These are phyloP conservation scores for Boletales sp. DNA, from an alignment of 768 basidiomycete species.

Conservation along the genomic window DNA sequence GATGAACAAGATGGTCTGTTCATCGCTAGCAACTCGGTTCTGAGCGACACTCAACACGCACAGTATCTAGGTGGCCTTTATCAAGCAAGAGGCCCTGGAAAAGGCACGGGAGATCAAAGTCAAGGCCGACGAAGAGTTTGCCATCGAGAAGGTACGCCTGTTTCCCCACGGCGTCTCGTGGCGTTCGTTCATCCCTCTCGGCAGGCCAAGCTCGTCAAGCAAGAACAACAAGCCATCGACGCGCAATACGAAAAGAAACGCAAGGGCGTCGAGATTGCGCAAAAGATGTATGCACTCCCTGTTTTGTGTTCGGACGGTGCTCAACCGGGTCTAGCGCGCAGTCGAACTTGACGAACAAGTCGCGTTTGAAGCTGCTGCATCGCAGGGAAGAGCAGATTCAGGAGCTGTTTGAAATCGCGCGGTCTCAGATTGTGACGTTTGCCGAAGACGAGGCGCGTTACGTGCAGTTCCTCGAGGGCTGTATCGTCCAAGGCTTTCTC, in stretches of 20 bases:
- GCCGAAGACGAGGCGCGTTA: constrained; percentile 69
- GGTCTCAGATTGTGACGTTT: constrained; percentile 58
- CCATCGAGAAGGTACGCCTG: constrained; percentile 84
- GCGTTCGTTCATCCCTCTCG: background rate
- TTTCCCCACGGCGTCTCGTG: background rate
- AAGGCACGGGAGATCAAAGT: constrained; percentile 96
- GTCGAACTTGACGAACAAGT: constrained; percentile 95
- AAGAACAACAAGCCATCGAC: constrained; percentile 94
- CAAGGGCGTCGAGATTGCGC: constrained; percentile 89
- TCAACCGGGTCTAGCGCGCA: constrained; percentile 59
- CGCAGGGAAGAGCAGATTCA: constrained; percentile 90
- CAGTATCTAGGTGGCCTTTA: constrained; percentile 79
- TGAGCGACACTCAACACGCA: constrained; percentile 1
- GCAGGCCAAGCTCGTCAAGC: constrained; percentile 95
- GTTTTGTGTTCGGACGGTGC: background rate
- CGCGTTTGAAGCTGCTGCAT: constrained; percentile 85
- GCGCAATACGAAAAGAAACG: constrained; percentile 93
- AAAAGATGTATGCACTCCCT: constrained; percentile 79
- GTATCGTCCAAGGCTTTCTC: constrained; percentile 83
- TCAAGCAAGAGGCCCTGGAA: constrained; percentile 97
- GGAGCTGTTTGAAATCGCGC: constrained; percentile 77
- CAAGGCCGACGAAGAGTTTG: constrained; percentile 98
- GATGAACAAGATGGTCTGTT: constrained; percentile 97
- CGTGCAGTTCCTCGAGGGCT: constrained; percentile 74
- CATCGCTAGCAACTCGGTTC: background rate